Evolutionary conservation across 176 grass and related monocot genomes (phyloP).

Genomic region (Oryza punctata): DNA sequence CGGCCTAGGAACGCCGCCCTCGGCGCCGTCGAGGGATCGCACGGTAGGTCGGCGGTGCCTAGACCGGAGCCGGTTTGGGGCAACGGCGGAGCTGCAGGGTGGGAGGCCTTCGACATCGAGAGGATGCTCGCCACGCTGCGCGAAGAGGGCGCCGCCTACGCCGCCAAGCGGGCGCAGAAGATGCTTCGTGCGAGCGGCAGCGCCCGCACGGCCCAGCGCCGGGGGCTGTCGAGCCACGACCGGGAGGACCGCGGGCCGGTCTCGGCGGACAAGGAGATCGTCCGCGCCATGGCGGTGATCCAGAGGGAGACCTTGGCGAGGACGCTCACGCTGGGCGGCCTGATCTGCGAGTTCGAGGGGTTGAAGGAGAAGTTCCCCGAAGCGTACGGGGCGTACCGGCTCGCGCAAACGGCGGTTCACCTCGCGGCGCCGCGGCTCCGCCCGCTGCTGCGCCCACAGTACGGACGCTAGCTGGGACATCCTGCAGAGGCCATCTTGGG

Average conservation of each 20-base stretch:
- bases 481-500: neutral
- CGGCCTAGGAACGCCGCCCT: conserved; percentile 9
- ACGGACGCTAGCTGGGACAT: neutral
- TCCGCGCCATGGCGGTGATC: conserved; percentile 27
- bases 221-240: conserved; percentile 35
- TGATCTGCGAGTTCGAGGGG: conserved; percentile 44
- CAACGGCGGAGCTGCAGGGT: too few relatives aligned
- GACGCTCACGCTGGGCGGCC: conserved; percentile 40
- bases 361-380: conserved; percentile 43
- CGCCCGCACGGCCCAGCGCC: neutral
- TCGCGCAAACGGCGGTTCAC: conserved; percentile 36
- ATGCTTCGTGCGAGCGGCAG: neutral
- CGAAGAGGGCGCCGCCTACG: conserved; percentile 49
- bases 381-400: conserved; percentile 48
- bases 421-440: conserved; percentile 50
- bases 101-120: too few relatives aligned
- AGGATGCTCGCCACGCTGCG: conserved; percentile 26
- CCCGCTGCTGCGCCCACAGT: conserved; percentile 39
- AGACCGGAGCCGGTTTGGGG: too few relatives aligned
- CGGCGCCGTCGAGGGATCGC: too few relatives aligned
- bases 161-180: conserved; percentile 40
- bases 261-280: neutral
- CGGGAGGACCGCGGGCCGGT: neutral
- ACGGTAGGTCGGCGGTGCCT: too few relatives aligned
- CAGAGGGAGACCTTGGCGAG: conserved; percentile 34